Conservation (phyloP, 2,329 filamentous ascomycete genomes). For the Furcasterigmium furcatum region DNA sequence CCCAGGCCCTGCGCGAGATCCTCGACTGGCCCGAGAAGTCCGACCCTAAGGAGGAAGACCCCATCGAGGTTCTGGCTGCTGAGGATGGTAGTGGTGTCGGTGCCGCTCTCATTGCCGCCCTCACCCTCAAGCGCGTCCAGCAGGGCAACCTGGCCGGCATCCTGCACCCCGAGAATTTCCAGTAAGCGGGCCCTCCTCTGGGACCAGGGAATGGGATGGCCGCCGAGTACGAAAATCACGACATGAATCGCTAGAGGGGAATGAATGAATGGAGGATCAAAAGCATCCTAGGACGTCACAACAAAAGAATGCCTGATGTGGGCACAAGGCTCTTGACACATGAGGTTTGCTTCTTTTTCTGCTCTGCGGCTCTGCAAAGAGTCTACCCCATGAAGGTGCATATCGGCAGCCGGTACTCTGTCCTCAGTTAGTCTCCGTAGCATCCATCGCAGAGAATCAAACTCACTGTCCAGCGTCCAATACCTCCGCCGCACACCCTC, state of each 20-base stretch:
- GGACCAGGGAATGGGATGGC: too few species aligned
- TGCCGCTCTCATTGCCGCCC: slow-evolving; percentile 83
- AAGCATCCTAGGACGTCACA: too few species aligned
- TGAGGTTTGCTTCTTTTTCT: too few species aligned
- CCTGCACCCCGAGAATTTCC: slow-evolving; percentile 62
- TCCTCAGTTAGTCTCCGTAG: slow-evolving; percentile 3
- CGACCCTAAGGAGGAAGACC: slow-evolving; percentile 71
- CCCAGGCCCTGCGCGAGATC: slow-evolving; percentile 87
- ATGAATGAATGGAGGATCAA: background rate
- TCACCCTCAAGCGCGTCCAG: slow-evolving; percentile 63
- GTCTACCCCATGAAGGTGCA: slow-evolving; percentile 72
- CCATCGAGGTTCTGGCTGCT: slow-evolving; percentile 81
- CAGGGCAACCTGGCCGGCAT: slow-evolving; percentile 63
- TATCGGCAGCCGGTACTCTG: slow-evolving; percentile 69
- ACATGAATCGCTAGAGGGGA: background rate
- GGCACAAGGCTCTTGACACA: too few species aligned
- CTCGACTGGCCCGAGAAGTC: slow-evolving; percentile 84
- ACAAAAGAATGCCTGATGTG: too few species aligned
- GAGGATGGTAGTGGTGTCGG: slow-evolving; percentile 98
- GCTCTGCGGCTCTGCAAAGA: too few species aligned
- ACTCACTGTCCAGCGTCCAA: slow-evolving; percentile 76
- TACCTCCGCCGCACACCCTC: slow-evolving; percentile 83
- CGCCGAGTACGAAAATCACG: background rate
- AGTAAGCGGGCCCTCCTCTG: too few species aligned
- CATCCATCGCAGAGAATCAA: background rate